Evolutionary conservation across 306 rosid genomes (phyloP), one percentile per base, ranked within the genome.

Genomic region (Lathyrus tuberosus): DNA sequence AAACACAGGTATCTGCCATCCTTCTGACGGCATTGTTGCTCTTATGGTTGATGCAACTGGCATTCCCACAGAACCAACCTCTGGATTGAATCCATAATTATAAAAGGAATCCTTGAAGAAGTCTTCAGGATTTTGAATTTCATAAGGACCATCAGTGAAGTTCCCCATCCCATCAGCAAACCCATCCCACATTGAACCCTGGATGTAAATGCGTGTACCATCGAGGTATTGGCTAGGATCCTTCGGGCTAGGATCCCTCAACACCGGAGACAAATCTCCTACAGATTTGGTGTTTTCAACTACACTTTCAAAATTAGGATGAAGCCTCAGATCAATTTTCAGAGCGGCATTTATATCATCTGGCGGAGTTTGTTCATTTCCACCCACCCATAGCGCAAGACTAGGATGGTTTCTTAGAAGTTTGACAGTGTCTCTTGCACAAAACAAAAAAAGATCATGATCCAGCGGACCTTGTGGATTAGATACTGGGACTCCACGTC

Each of bases 311-410:
- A 86, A 93, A 74, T 82, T 16, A 20, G 96, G 94, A 86, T 90
- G 96, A 71, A 93, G 96, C 77, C 70, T 84, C 51, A 90, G 83
- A 78, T 93, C 96, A 65, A 74, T 51, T 81, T 84, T 85, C 54
- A 93, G 79, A 71, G 97, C 87, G 74, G 49, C 46, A 38, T 93
- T 90, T 80, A 93, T 85, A 75, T 90, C 96, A 13, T 63, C 75
- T 24, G 98, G 98, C 13, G 98, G 98, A 81, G 80, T 69, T 90
- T 93, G 98, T 77, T 93, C 98, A 70, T 93, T 93, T 72, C 98
- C 98, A 38, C 98, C 98, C 57, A 93, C 97, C 98, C 98, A 93
- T 48, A 90, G 90, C 75, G 96, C 94, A 69, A 90, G 98, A 85
- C 98, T 90, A n/a, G 96, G 81, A 79, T 90, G 96, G 83, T 93